Evolutionary conservation across 306 rosid species (phyloP).

Genomic region (Quercus cerris): DNA sequence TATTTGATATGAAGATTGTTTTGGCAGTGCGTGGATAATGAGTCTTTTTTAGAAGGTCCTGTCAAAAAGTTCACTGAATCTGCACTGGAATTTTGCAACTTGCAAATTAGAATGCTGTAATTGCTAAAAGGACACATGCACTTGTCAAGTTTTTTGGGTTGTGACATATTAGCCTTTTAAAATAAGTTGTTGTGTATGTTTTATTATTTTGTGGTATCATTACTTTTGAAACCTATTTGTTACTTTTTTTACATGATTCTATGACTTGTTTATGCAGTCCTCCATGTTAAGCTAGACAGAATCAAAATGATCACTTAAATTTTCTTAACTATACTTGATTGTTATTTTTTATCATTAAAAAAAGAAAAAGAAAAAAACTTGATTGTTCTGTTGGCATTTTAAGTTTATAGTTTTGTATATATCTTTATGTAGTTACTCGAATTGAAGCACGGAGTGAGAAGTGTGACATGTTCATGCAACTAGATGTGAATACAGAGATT

Average conservation of each 20-base stretch:
- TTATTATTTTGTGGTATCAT: not conserved
- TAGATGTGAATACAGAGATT: constrained; percentile 80
- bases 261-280: not conserved
- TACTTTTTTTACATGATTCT: not conserved
- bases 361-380: not conserved
- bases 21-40: not conserved
- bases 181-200: not conserved
- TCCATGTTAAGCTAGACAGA: not conserved
- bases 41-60: not conserved
- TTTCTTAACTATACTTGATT: not conserved
- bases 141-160: not conserved
- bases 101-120: not conserved
- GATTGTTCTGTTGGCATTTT: not conserved
- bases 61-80: not conserved
- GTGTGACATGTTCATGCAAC: constrained; percentile 51
- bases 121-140: not conserved
- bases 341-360: not conserved
- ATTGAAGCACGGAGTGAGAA: constrained; percentile 78
- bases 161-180: not conserved
- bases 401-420: not conserved
- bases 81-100: not conserved
- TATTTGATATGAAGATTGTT: not conserved
- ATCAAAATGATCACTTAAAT: not conserved
- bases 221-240: not conserved
- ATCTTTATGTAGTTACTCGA: constrained; percentile 56